Evolutionary conservation across 805 yeast genomes (phyloP).

Genomic region (Starmerella ratchasimensis): DNA sequence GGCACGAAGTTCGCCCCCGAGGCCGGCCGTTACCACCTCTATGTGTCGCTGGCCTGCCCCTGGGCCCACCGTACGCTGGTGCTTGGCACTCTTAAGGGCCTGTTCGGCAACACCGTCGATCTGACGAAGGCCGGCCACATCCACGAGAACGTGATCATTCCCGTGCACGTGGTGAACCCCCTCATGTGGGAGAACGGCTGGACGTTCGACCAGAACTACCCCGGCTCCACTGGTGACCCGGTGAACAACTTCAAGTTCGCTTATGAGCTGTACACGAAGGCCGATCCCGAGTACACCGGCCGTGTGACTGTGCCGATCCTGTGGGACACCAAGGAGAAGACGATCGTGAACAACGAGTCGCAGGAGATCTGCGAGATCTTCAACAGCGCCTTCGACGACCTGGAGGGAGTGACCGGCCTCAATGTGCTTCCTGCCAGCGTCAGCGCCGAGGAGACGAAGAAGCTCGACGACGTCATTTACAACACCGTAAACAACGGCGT

Average conservation of each 20-base stretch:
- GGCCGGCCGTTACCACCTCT: constrained; percentile 68
- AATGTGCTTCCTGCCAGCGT: constrained; percentile 27
- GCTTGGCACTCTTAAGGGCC: constrained; percentile 59
- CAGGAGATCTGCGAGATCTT: constrained; percentile 79
- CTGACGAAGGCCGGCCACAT: constrained; percentile 5
- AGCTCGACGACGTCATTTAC: constrained; percentile 67
- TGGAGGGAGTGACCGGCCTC: constrained; percentile 27
- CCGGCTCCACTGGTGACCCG: constrained; percentile 42
- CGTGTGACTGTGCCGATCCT: constrained; percentile 86
- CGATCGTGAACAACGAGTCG: constrained; percentile 86
- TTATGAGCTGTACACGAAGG: constrained; percentile 60
- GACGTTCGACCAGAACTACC: constrained; percentile 52
- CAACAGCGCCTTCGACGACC: constrained; percentile 51
- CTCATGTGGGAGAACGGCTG: constrained; percentile 78
- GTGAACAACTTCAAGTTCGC: constrained; percentile 46
- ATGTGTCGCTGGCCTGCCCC: constrained; percentile 83
- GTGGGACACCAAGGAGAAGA: constrained; percentile 72
- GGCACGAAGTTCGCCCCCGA: constrained; percentile 47
- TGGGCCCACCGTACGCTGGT: constrained; percentile 88
- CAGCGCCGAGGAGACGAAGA: constrained; percentile 44
- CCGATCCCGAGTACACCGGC: constrained; percentile 62
- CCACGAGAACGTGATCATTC: constrained; percentile 29
- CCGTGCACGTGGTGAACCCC: constrained; percentile 74
- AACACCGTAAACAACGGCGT: constrained; percentile 84
- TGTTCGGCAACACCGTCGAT: constrained; percentile 20